Evolutionary conservation across 345 rosid species (phyloP).

Genomic region (Bruguiera sexangula): DNA sequence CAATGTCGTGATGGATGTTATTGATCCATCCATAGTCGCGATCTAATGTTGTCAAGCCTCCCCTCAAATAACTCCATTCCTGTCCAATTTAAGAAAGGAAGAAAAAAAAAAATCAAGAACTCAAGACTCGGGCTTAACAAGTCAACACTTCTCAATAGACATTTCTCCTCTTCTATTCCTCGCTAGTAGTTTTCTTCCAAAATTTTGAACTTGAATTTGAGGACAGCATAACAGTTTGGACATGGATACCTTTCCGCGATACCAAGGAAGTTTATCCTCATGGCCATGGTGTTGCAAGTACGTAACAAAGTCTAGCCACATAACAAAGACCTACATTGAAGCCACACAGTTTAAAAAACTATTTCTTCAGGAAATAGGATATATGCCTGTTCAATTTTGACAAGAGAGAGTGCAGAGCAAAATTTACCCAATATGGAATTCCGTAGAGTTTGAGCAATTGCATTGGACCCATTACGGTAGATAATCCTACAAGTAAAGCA

Average conservation of each 20-base stretch:
- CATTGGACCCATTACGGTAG: constrained; percentile 24
- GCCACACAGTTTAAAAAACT: background rate
- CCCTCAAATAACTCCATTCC: constrained; percentile 85
- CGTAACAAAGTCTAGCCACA: constrained; percentile 83
- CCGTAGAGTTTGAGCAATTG: constrained; percentile 26
- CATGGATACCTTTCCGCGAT: constrained; percentile 72
- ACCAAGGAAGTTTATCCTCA: constrained; percentile 85
- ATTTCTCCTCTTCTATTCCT: background rate
- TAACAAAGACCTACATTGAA: constrained; percentile 49
- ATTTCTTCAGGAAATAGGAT: background rate
- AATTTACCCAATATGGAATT: constrained; percentile 23
- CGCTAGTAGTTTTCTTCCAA: background rate
- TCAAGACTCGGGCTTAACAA: background rate
- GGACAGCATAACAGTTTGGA: background rate
- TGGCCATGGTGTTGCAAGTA: constrained; percentile 89
- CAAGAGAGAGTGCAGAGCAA: background rate
- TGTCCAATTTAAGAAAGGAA: constrained; percentile 15
- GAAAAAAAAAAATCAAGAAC: background rate
- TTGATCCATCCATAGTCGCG: constrained; percentile 77
- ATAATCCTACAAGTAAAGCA: constrained; percentile 22
- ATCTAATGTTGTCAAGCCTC: constrained; percentile 83
- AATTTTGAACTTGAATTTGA: background rate
- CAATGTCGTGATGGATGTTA: constrained; percentile 77
- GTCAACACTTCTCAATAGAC: background rate
- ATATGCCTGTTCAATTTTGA: background rate